A percentile compares a stretch with the other conserved stretches of the same genome.
These are phyloP conservation scores for Saccharomyces kudriavzevii DNA, from an alignment of 805 yeast genomes.

Conservation along the genomic window DNA sequence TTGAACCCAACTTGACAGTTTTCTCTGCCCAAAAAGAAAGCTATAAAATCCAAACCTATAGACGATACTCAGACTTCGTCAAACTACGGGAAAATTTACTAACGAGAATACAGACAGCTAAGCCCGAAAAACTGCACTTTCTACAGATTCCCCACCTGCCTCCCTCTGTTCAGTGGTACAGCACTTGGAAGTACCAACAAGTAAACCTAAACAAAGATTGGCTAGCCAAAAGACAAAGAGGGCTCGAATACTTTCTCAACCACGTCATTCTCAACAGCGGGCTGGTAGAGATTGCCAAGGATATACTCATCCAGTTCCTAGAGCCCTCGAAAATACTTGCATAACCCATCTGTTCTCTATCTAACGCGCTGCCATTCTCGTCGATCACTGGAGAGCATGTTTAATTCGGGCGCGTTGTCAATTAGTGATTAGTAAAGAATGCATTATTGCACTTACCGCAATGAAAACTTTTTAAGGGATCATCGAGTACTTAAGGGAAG, in stretches of 20 bases:
- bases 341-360: not conserved
- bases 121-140: constrained; percentile 19
- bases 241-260: constrained; percentile 53
- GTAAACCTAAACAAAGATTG: constrained; percentile 36
- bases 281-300: constrained; percentile 35
- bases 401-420: not conserved
- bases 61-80: constrained; percentile 60
- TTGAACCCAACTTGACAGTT: constrained; percentile 6
- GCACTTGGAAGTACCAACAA: constrained; percentile 23
- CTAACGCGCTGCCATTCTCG: not conserved
- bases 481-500: not conserved
- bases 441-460: not conserved
- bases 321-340: not conserved
- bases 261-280: constrained; percentile 40
- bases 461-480: not conserved
- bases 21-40: not conserved
- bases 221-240: constrained; percentile 47
- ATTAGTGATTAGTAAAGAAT: not conserved
- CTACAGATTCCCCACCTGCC: constrained; percentile 43
- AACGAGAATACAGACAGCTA: constrained; percentile 24
- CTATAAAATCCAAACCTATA: constrained; percentile 36
- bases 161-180: constrained; percentile 37
- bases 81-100: constrained; percentile 36
- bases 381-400: not conserved
- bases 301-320: constrained; percentile 36